Evolutionary conservation across 2,329 filamentous ascomycete genomes (phyloP), one percentile per base, ranked within the genome.

Genomic region (Arthrobotrys iridis): DNA sequence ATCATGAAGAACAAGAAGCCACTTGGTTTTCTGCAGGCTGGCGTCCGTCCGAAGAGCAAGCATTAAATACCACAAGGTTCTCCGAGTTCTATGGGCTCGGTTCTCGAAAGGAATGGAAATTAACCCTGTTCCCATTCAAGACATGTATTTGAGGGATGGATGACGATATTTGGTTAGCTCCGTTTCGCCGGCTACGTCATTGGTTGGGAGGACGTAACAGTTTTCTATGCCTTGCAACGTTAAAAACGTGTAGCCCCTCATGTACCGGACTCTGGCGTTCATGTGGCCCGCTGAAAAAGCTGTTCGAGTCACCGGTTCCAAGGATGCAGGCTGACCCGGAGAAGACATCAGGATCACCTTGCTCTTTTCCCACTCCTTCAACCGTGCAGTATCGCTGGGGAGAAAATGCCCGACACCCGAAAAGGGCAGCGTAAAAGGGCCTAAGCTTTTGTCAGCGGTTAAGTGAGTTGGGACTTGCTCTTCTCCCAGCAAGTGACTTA

Each of bases 151-250:
- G 63, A 62, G 40, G 71, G 55, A 55, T 40, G 55, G 48, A 75
- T 75, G 71, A 75, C 71, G 71, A 75, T 75, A 75, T 75, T 6
- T 59, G 57, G 71, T 64, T 75, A 75, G 71, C 71, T 58, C 55
- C 33, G 28, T 28, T 28, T 62, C 22, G 37, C 33, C 37, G 35
- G 18, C 30, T 75, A 75, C 71, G 71, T 75, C 71, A 75, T 68
- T 68, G 63, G 71, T 50, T 35, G 63, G 60, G 65, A 60, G 63
- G 63, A 75, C 57, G 71, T 64, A 75, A 64, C 71, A 63, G 40
- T 59, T 58, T 45, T 30, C 57, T 48, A 24, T 57, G 22, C 60
- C 62, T 55, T 62, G 71, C 52, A 60, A 55, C 35, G 37, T 13
- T 22, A 15, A 62, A 62, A 48, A 33, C 57, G 41, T 48, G 63